Evolutionary conservation across 2,329 filamentous ascomycete species (phyloP), one percentile per base, ranked within the genome.

Genomic region (Chaetomiaceae sp.): DNA sequence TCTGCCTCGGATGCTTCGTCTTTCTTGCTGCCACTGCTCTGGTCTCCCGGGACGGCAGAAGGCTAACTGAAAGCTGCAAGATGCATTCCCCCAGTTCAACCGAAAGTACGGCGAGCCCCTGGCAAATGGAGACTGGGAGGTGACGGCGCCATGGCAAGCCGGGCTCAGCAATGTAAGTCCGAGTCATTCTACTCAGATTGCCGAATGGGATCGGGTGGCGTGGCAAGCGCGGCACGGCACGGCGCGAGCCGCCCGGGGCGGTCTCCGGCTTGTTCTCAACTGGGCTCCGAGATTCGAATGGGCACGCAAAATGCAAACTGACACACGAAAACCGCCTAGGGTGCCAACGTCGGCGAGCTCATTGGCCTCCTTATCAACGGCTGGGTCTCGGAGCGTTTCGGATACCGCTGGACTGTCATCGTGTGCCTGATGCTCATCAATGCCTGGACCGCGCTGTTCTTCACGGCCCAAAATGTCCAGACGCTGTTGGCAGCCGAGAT

Each of bases 361-460:
- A 71, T 86, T 40, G 83, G 83, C 12, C 70, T 86, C 38, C 65
- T 83, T 53, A 68, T 84, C 60, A 84, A 83, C 58, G 83, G 83
- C 30, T 79, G 72, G 62, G 64, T 83, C 38, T 79, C 80, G 14
- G 81, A 86, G 63, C 72, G 76, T n/a, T 80, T 81, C 55, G 80
- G 80, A n/a, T 83, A 84, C 60, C 72, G 80, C 17, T 79, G 76
- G 60, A 84, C 79, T 15, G 74, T 86, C 52, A 76, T 85, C 47
- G 68, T 58, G 17, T 79, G 76, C 29, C 68, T 86, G 41, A 58
- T 70, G 27, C 65, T 72, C 55, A 62, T 81, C 64, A 64, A 72
- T 12, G 73, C 68, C 26, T 83, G 82, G 57, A 80, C 81, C 26
- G 68, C 78, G 50, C 73, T 84, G 55, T 79, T 81, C 60, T 84